These are phyloP conservation scores for Jacaranda mimosifolia DNA, from an alignment of 257 asterid genomes.

Conservation along the genomic window DNA sequence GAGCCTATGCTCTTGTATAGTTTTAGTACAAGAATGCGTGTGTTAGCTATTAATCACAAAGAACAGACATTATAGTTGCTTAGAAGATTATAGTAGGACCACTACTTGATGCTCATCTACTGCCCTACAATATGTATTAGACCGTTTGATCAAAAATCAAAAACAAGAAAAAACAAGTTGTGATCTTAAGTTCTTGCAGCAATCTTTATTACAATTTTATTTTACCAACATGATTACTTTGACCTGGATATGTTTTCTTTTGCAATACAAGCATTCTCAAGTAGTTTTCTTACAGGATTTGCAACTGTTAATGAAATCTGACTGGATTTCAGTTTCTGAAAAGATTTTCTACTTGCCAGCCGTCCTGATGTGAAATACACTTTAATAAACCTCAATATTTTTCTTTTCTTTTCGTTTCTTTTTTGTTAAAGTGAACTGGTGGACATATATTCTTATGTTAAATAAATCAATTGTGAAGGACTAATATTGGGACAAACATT, in stretches of 20 bases:
- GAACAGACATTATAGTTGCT: conserved; percentile 32
- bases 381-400: too few relatives aligned
- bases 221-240: not conserved
- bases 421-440: too few relatives aligned
- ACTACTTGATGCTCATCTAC: conserved; percentile 16
- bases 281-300: not conserved
- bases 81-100: conserved; percentile 4
- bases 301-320: not conserved
- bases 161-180: not conserved
- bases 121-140: not conserved
- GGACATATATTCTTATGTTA: too few relatives aligned
- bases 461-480: too few relatives aligned
- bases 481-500: too few relatives aligned
- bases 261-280: not conserved
- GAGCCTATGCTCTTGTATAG: conserved; percentile 57
- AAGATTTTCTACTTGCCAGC: too few relatives aligned
- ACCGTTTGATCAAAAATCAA: not conserved
- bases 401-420: too few relatives aligned
- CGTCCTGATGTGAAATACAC: too few relatives aligned
- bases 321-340: not conserved
- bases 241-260: too few relatives aligned
- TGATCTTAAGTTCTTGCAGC: not conserved
- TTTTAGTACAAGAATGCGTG: conserved; percentile 48
- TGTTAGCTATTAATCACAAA: conserved; percentile 12
- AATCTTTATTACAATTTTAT: not conserved